Base-by-base conservation (phyloP, 345 rosid species). In the Sisymbrium altissimum region DNA sequence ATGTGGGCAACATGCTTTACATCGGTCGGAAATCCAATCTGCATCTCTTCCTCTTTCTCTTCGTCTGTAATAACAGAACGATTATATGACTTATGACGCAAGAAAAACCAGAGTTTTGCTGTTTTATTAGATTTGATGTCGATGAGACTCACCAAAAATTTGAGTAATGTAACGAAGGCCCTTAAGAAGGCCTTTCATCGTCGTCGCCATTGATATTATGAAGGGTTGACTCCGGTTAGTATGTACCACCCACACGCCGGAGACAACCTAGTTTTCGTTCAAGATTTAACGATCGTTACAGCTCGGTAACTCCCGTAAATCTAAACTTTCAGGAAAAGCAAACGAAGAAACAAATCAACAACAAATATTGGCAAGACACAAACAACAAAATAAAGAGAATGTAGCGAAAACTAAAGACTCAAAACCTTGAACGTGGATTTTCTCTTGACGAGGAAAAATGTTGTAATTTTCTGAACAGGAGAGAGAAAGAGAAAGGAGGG, bases 1-100 rank as follows among this genome's bases (percentile, higher is more conserved):
- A 93, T 93, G 57, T 93, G 98, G 27, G 98, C 93, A n/a, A 93
- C 97, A 71, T 93, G 98, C 80, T 93, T 93, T 68, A 93, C 98
- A 81, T 93, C 96, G 17, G 98, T 93, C 27, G 98, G 98, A 50
- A 33, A 64, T 53, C 98, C 98, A 40, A 93, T 93, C 82, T 83
- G 87, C 87, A 93, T 89, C 75, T 93, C 97, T 53, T 83, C 63
- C 66, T 89, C 94, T 73, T 89, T 86, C 75, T 87, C 98, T 62
- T 89, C 83, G 3, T 90, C 96, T 89, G 81, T 79, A 36, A 29
- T 32, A 58, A 35, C 0, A 18, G 4, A 35, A 32, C 25, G 6
- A 3, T 17, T 9, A 57, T 0, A 58, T 18, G 23, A 57, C 56
- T 77, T 71, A 32, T 30, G 27, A 49, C 7, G 9, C 63, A 74